These are phyloP conservation scores for Zymoseptoria passerinii DNA, from an alignment of 2,329 filamentous ascomycete species.

Conservation along the genomic window DNA sequence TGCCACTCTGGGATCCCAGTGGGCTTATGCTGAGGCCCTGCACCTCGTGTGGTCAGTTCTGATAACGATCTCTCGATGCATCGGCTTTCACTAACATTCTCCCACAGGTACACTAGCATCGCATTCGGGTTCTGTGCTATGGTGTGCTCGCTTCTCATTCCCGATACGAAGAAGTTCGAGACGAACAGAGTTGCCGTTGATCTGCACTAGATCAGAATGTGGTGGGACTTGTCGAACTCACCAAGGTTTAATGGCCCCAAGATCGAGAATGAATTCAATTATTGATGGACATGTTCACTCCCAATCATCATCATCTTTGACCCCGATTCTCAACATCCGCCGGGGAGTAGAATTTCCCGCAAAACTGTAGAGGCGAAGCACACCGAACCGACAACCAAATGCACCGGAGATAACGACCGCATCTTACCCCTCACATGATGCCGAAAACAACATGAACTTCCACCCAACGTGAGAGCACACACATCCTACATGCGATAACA, in stretches of 20 bases:
- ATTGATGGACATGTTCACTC: not conserved
- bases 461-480: not conserved
- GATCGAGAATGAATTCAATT: not conserved
- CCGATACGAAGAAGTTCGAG: conserved; percentile 19
- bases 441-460: not conserved
- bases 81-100: not conserved
- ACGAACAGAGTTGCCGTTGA: conserved; percentile 21
- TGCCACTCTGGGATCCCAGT: conserved; percentile 14
- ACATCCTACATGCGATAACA: not conserved
- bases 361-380: not conserved
- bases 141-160: conserved; percentile 13
- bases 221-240: not conserved
- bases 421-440: not conserved
- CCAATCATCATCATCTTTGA: not conserved
- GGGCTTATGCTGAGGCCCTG: conserved; percentile 18
- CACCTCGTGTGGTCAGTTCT: conserved; percentile 16
- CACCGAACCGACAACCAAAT: not conserved
- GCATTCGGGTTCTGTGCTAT: conserved; percentile 19
- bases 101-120: conserved; percentile 17
- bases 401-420: not conserved
- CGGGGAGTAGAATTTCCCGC: no score
- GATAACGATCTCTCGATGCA: not conserved
- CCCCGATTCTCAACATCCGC: not conserved
- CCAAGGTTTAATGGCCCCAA: not conserved
- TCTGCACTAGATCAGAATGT: conserved; percentile 2